Base-by-base conservation (phyloP, 1,139 yeast species). In the Geotrichum cucujoidarum region DNA sequence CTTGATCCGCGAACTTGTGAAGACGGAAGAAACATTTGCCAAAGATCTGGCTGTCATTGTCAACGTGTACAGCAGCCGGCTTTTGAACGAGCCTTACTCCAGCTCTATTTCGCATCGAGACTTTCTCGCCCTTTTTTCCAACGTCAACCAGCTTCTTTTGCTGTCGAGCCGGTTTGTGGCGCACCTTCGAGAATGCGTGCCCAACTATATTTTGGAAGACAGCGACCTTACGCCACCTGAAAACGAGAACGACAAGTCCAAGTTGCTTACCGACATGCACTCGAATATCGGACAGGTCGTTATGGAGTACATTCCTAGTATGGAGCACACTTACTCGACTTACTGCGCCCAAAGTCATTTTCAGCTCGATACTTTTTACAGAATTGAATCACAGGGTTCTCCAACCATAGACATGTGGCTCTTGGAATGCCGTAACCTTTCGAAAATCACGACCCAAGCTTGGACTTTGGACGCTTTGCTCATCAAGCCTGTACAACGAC, bases 401-500 rank as follows among this genome's bases (percentile, higher is more conserved):
- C 66, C 68, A 2, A 56, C 53, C 1, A 50, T 65, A 21, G 64
- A 61, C 36, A 43, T 45, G 22, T 68, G 71, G 72, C 55, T 68
- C 8, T 40, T 49, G 6, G 63, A 60, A 35, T 59, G 69, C 44
- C 51, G 54, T 3, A 59, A 55, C 30, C 54, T 56, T 18, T 60
- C 65, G 13, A 51, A 55, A 39, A 43, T 50, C 10, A 48, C 55
- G 30, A 69, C 74, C 1, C 64, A 61, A 2, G 72, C 74, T 0
- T 67, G 73, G 71, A 65, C 70, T 16, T 54, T 71, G 33, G 75
- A 70, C 42, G 59, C 72, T 2, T 56, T 71, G 31, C 58, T 71
- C 25, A 67, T 71, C 53, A 71, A 71, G 51, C 75, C 75, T 1
- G 71, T 71, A 14, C 75, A 71, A 54, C 57, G 75, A 30, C 52